A percentile compares a stretch with the other conserved stretches of the same genome.
These are phyloP conservation scores for Aspergillus funiculosus DNA, from an alignment of 495 filamentous ascomycete species.

Conservation along the genomic window DNA sequence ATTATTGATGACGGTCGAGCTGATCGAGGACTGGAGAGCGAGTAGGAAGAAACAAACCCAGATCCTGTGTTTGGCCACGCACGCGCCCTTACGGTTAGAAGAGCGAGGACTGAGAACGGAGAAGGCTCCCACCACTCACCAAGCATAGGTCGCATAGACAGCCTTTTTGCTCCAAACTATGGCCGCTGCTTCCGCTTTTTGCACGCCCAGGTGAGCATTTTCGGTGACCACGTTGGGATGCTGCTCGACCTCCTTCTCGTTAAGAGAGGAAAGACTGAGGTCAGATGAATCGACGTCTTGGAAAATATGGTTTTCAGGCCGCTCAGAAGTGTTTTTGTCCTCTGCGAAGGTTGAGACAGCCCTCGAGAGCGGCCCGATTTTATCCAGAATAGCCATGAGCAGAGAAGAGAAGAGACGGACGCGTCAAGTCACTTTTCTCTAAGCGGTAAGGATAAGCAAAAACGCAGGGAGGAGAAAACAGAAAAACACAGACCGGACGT, in stretches of 20 bases:
- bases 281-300: slow-evolving; percentile 10
- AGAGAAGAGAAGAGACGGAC: too few relatives aligned
- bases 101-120: too few relatives aligned
- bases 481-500: too few relatives aligned
- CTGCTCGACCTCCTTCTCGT: slow-evolving; percentile 28
- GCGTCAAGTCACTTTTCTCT: too few relatives aligned
- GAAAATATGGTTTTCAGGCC: slow-evolving; percentile 2
- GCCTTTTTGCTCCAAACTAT: slow-evolving; percentile 35
- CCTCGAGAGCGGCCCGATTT: neutral
- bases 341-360: slow-evolving; percentile 9
- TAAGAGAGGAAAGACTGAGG: slow-evolving; percentile 15
- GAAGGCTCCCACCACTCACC: slow-evolving; percentile 30
- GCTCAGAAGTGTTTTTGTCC: neutral
- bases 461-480: too few relatives aligned
- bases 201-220: slow-evolving; percentile 34
- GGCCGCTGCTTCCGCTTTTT: slow-evolving; percentile 39
- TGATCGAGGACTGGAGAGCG: slow-evolving; percentile 34
- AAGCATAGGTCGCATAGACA: slow-evolving; percentile 32
- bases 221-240: slow-evolving; percentile 26
- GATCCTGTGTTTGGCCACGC: slow-evolving; percentile 23
- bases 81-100: too few relatives aligned
- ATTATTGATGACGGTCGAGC: slow-evolving; percentile 24
- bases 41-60: slow-evolving; percentile 43
- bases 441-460: too few relatives aligned
- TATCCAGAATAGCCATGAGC: slow-evolving; percentile 5